phyloP scores from a whole-genome alignment of 768 basidiomycete species.

The Harrya chromipes region DNA sequence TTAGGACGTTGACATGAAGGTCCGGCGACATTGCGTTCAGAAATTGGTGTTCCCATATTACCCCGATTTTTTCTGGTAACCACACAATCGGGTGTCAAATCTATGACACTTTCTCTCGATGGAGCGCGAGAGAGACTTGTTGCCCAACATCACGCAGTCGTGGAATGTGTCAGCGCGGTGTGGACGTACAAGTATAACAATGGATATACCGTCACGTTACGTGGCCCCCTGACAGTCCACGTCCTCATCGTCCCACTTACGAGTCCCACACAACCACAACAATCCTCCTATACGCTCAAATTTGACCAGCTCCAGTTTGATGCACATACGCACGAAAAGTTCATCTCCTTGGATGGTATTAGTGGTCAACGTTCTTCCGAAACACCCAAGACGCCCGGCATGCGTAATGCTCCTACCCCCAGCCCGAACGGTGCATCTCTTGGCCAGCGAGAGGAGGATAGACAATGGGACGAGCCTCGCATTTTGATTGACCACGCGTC shows the following conservation, averaged over 20 bases:
- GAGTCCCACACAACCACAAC: slow-evolving; percentile 19
- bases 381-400: slow-evolving; percentile 37
- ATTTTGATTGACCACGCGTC: slow-evolving; percentile 55
- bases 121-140: slow-evolving; percentile 70
- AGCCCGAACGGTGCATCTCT: slow-evolving; percentile 29
- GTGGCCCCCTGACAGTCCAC: slow-evolving; percentile 71
- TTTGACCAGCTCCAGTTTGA: slow-evolving; percentile 77
- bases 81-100: slow-evolving; percentile 79
- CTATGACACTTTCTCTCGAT: slow-evolving; percentile 77
- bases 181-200: slow-evolving; percentile 84
- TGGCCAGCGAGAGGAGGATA: slow-evolving; percentile 47
- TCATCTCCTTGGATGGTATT: slow-evolving; percentile 63
- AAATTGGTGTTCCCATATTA: slow-evolving; percentile 75
- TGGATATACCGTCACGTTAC: slow-evolving; percentile 74
- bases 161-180: slow-evolving; percentile 69
- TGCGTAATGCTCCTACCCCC: slow-evolving; percentile 34
- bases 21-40: slow-evolving; percentile 36
- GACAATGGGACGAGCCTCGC: slow-evolving; percentile 65
- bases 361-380: slow-evolving; percentile 46
- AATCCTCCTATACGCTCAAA: slow-evolving; percentile 42
- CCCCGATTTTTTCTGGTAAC: slow-evolving; percentile 86
- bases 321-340: slow-evolving; percentile 71
- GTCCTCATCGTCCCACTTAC: slow-evolving; percentile 38
- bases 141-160: slow-evolving; percentile 43
- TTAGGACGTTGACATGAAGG: slow-evolving; percentile 6